Percentiles rank a stretch among this genome's conserved stretches.
phyloP scores from a whole-genome alignment of 176 grass and related monocot genomes.

The Aechmea fasciata region DNA sequence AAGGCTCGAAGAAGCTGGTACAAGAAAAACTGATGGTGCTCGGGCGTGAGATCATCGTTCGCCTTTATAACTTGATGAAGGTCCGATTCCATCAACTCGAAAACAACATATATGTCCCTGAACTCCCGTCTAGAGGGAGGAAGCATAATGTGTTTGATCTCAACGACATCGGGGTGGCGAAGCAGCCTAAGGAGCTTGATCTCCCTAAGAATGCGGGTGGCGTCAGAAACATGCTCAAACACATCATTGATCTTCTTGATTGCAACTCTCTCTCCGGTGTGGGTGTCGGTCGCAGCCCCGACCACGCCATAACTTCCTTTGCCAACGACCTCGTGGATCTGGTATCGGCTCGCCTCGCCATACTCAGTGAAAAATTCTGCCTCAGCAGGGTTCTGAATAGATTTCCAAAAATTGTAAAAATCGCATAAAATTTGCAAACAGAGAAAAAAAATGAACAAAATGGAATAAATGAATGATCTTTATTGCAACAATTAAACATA shows the following conservation, averaged over 20 bases:
- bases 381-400: constrained; percentile 34
- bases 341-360: constrained; percentile 53
- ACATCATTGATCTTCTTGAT: constrained; percentile 84
- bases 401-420: constrained; percentile 1
- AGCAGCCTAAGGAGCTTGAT: constrained; percentile 71
- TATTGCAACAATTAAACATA: background rate
- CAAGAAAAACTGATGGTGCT: constrained; percentile 70
- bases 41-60: constrained; percentile 56
- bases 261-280: constrained; percentile 51
- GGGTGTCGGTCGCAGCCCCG: constrained; percentile 46
- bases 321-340: constrained; percentile 62
- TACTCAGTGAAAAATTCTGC: constrained; percentile 66
- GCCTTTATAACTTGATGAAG: constrained; percentile 81
- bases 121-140: constrained; percentile 60
- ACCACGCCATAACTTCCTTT: constrained; percentile 78
- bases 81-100: constrained; percentile 84
- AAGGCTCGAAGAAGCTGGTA: constrained; percentile 73
- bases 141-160: constrained; percentile 88
- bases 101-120: constrained; percentile 62
- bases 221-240: constrained; percentile 76
- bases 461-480: background rate
- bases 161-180: constrained; percentile 63
- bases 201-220: constrained; percentile 72
- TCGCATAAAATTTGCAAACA: background rate
- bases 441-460: constrained; percentile 10